These are phyloP conservation scores for Rhizopus delemar DNA, from an alignment of 371 early-diverging fungal species.

Conservation along the genomic window DNA sequence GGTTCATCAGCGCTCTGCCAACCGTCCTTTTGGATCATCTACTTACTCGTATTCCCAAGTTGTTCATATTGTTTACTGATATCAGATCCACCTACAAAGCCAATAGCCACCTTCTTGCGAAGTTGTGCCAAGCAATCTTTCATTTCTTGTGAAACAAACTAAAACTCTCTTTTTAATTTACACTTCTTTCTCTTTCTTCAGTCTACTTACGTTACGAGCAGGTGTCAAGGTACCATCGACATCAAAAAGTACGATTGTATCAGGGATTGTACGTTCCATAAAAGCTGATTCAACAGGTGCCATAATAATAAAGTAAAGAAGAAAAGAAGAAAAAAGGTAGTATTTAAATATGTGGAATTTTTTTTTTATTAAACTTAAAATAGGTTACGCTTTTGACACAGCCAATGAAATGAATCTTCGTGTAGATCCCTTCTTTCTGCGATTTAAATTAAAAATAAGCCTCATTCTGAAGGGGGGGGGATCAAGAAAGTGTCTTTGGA, in stretches of 20 bases:
- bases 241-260: conserved; percentile 95
- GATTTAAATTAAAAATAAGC: conserved; percentile 1
- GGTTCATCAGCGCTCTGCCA: neutral
- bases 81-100: conserved; percentile 99
- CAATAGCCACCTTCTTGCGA: conserved; percentile 90
- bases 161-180: neutral
- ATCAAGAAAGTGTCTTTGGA: no score
- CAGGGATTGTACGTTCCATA: conserved; percentile 70
- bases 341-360: neutral
- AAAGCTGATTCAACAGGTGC: conserved; percentile 36
- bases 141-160: conserved; percentile 81
- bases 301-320: neutral
- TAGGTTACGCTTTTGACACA: neutral
- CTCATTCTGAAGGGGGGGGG: neutral
- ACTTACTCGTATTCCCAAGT: conserved; percentile 83
- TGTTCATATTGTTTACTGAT: conserved; percentile 98
- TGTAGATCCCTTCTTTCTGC: conserved; percentile 3
- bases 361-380: neutral
- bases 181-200: neutral
- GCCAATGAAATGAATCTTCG: conserved; percentile 2
- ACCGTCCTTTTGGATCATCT: conserved; percentile 3
- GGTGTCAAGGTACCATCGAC: conserved; percentile 99
- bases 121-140: conserved; percentile 76
- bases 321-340: neutral
- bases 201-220: conserved; percentile 75